Evolutionary conservation across 2,329 filamentous ascomycete species (phyloP).

Genomic region (Colletotrichum musicola): DNA sequence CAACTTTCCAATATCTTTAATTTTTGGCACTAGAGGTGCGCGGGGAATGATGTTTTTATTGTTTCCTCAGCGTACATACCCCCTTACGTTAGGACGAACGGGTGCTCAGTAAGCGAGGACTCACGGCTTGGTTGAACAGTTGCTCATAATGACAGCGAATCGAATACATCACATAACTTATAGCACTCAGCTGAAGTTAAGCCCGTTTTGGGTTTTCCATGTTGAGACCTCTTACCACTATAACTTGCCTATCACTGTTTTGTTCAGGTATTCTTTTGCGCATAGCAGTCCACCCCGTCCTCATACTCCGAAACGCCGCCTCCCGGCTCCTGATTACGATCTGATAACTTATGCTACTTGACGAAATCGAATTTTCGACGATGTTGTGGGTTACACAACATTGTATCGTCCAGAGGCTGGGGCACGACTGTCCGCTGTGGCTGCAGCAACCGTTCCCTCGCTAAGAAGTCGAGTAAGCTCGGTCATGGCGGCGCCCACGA

Average conservation of each 20-base stretch:
- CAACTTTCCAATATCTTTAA: slow-evolving; percentile 2
- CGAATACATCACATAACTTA: not conserved
- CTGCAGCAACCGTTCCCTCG: slow-evolving; percentile 90
- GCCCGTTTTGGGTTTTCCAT: too few relatives aligned
- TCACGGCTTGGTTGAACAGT: not conserved
- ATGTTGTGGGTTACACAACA: slow-evolving; percentile 69
- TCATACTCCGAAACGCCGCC: not conserved
- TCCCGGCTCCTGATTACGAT: not conserved
- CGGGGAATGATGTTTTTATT: not conserved
- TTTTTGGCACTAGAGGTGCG: not conserved
- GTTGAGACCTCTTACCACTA: not conserved
- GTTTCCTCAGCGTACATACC: not conserved
- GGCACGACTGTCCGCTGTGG: slow-evolving; percentile 85
- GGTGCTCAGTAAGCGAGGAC: not conserved
- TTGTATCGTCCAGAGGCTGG: slow-evolving; percentile 87
- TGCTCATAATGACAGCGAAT: not conserved
- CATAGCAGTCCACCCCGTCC: not conserved
- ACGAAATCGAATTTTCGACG: too few relatives aligned
- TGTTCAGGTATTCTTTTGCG: not conserved
- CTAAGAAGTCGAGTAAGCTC: slow-evolving; percentile 89
- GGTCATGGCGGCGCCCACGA: slow-evolving; percentile 89
- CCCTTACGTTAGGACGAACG: not conserved
- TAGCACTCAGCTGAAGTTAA: not conserved
- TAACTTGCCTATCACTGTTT: not conserved
- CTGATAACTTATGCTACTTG: slow-evolving; percentile 34